Evolutionary conservation across 106 monocot genomes (phyloP).

Genomic region (Hemerocallis citrina): DNA sequence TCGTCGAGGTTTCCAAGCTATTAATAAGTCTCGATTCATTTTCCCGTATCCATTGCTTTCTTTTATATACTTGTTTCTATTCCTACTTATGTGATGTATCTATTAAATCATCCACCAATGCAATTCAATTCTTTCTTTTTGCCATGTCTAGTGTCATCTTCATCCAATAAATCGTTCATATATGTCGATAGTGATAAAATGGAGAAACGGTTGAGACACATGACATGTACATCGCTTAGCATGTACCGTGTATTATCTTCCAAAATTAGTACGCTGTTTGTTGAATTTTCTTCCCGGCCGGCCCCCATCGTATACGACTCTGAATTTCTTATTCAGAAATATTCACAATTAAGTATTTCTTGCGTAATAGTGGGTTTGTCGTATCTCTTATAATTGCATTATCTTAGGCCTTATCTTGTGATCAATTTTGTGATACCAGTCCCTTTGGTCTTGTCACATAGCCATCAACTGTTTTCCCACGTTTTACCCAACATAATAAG

Average conservation of each 20-base stretch:
- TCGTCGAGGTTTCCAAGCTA: background rate
- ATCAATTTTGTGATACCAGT: constrained; percentile 3
- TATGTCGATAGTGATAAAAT: no score
- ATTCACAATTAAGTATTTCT: background rate
- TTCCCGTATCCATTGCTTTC: no score
- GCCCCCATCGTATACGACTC: background rate
- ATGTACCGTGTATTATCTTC: no score
- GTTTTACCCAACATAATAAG: background rate
- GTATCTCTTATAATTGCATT: background rate
- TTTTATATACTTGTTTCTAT: no score
- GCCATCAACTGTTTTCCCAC: background rate
- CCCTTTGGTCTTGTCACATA: constrained; percentile 3
- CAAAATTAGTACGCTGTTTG: no score
- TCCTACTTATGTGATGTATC: background rate
- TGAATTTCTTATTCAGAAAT: background rate
- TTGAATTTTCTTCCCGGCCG: background rate
- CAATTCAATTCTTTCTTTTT: background rate
- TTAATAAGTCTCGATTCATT: background rate
- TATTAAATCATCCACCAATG: background rate
- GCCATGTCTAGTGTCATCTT: no score
- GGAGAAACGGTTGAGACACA: no score
- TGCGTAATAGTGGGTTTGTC: constrained; percentile 1
- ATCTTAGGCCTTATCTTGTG: background rate
- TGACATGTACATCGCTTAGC: no score
- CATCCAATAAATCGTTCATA: no score